Base-by-base conservation (phyloP, 2,329 filamentous ascomycete genomes). In the Sporothrix curviconia region DNA sequence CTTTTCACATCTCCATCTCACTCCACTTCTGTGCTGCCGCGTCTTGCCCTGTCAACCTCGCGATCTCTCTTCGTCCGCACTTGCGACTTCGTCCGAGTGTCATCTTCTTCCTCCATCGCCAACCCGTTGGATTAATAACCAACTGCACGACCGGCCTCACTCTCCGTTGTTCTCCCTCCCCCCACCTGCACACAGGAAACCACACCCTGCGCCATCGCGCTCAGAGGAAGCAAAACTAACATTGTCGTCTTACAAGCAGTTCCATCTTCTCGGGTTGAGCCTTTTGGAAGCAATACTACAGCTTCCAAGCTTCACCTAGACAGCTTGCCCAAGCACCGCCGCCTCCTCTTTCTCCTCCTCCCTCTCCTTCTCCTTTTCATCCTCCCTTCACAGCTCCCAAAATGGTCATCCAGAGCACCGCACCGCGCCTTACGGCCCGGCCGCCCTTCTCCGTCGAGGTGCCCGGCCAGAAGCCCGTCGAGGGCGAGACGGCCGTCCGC, bases 401-500 rank as follows among this genome's bases (percentile, higher is more conserved):
- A 37, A 61, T 60, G 60, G 50, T 51, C 7, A 59, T 59, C 55
- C 59, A 61, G 37, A 61, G 62, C 57, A 62, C 75, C 59, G 61
- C 68, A 46, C 74, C 75, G 55, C 78, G 78, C 62, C 76, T 82
- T 68, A 67, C 71, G 64, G 84, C 82, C 68, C 81, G 80, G 68
- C 74, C 77, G 17, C 86, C 86, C 25, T 89, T 84, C 74, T 81
- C 85, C 19, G 79, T 88, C 67, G 86, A 90, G 66, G 83, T 79
- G 6, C 76, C 86, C 17, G 85, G 81, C 65, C 80, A 77, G 61
- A 72, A 82, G 66, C 80, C 83, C 62, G 76, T 84, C 64, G 75
- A 84, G 37, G 89, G 89, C 71, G 88, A 92, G 76, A 91, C 88
- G 15, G 81, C 87, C 60, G 85, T 88, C 36, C 85, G 87, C 64